Conservation (phyloP, 495 filamentous ascomycete genomes). For the Tuber microsphaerosporum region DNA sequence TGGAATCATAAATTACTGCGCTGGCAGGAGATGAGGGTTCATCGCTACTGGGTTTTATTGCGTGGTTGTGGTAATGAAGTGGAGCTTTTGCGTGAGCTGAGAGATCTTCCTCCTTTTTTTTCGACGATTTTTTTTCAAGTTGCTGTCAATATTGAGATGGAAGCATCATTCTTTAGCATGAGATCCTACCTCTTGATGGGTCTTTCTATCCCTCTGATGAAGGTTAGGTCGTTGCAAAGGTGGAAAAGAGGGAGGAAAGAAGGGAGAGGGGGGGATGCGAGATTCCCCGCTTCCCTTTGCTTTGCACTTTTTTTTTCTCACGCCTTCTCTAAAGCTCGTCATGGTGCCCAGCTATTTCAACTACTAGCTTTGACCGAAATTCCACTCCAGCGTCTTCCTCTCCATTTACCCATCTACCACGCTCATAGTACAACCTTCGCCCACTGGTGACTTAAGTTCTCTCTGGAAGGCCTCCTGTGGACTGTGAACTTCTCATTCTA, state of each 20-base stretch:
- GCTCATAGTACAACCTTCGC: background rate
- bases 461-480: background rate
- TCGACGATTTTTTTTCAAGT: background rate
- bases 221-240: background rate
- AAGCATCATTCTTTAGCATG: background rate
- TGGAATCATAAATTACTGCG: background rate
- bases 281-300: background rate
- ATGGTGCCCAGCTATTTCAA: background rate
- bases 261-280: background rate
- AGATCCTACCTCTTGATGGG: background rate
- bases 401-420: background rate
- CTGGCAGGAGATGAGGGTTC: background rate
- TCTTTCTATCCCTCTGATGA: background rate
- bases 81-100: background rate
- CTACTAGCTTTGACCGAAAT: background rate
- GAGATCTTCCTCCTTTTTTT: background rate
- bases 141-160: background rate
- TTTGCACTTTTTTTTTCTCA: background rate
- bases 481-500: background rate
- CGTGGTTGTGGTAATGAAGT: background rate
- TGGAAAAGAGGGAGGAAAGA: background rate
- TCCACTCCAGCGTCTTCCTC: background rate
- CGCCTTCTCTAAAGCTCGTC: background rate
- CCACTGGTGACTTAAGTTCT: background rate
- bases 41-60: background rate